Evolutionary conservation across 176 grass and related monocot species (phyloP), one percentile per base, ranked within the genome.

Genomic region (Phoenix roebelenii): DNA sequence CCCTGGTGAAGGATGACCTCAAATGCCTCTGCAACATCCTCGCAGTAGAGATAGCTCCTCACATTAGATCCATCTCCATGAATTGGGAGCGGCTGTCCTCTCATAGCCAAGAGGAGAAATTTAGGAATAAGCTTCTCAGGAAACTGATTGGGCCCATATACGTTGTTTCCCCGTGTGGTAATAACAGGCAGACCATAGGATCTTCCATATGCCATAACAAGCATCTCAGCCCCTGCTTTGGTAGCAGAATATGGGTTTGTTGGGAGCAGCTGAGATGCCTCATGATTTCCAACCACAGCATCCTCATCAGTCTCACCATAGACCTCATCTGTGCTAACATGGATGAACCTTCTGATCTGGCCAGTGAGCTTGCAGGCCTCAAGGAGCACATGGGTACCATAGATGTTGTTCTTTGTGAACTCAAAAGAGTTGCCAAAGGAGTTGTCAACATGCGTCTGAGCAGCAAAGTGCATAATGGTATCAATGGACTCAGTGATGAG

Each of bases 201-300:
- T 56, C 88, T 77, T 48, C 83, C 88, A 86, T 92, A 92, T 51
- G 88, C 88, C 88, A 92, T 92, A 23, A 92, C 88, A 77, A 92
- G 88, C 83, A 92, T 92, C 70, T 92, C 88, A 22, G 83, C 88
- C 64, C 88, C 88, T 59, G 88, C 88, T 76, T 92, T 92, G 39
- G 88, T 92, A 23, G 88, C 80, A 35, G 88, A 86, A 75, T 92
- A 92, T 9, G 88, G 83, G 61, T 92, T 92, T 68, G 88, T 92
- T 15, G 88, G 88, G 18, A 92, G 74, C 30, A 92, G 60, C 72
- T 92, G 88, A 73, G 88, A 92, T 5, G 88, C 88, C 54, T 92
- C 88, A 53, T 92, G 79, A 59, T 92, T 92, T 35, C 88, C 88
- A 58, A 92, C 83, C 51, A 80, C 60, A 14, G 83, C 88, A 53